Percentiles rank a stretch among this genome's conserved stretches.
phyloP scores from a whole-genome alignment of 2,329 filamentous ascomycete species.

The Colletotrichum karsti region DNA sequence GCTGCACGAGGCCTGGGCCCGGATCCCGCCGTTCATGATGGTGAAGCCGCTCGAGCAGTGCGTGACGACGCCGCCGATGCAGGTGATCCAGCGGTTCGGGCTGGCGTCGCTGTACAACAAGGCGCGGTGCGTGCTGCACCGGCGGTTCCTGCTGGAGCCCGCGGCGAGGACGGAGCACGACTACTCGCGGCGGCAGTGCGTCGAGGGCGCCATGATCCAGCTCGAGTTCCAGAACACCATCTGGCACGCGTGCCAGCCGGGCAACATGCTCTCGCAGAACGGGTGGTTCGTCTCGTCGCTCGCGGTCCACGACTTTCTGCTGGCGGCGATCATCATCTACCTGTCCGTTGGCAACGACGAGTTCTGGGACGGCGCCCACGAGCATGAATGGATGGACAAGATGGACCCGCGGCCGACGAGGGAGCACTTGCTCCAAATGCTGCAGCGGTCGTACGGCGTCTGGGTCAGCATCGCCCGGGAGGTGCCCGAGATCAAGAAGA shows the following conservation, averaged over 20 bases:
- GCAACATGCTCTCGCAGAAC: constrained; percentile 59
- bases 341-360: constrained; percentile 55
- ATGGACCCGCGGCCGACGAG: constrained; percentile 43
- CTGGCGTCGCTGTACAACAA: constrained; percentile 63
- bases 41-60: constrained; percentile 57
- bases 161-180: constrained; percentile 53
- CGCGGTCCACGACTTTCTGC: constrained; percentile 67
- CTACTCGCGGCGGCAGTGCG: constrained; percentile 60
- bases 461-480: constrained; percentile 51
- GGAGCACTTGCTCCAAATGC: constrained; percentile 47
- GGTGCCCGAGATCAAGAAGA: constrained; percentile 52
- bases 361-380: constrained; percentile 45
- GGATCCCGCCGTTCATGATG: constrained; percentile 57
- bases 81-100: constrained; percentile 62
- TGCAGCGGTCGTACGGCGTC: constrained; percentile 52
- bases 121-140: constrained; percentile 62
- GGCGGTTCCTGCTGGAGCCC: constrained; percentile 58
- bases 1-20: constrained; percentile 54
- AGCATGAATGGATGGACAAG: constrained; percentile 43
- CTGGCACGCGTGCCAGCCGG: constrained; percentile 59
- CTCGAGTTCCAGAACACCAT: constrained; percentile 57
- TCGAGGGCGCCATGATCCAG: constrained; percentile 57
- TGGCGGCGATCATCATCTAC: constrained; percentile 69
- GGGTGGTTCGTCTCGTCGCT: constrained; percentile 67
- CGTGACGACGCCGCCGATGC: constrained; percentile 54